Evolutionary conservation across 768 basidiomycete genomes (phyloP), one percentile per base, ranked within the genome.

Genomic region (Rubroboletus pulcherrimus): DNA sequence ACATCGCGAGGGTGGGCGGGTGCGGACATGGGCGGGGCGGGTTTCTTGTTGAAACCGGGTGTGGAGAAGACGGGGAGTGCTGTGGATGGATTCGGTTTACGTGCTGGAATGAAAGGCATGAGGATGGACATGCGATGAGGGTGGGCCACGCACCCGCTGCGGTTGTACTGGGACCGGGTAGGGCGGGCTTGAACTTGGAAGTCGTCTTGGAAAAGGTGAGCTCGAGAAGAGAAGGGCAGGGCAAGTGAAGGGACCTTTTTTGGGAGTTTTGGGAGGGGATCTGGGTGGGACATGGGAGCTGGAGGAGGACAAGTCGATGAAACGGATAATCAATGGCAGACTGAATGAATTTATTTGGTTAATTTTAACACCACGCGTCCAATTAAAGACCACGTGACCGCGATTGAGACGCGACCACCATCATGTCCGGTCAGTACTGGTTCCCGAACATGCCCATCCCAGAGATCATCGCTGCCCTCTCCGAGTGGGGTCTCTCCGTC

Each of bases 401-500:
- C 66, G 66, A 21, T 19, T 40, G 26, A 26, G 26, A 57, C 49
- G 49, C 62, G 42, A 50, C 40, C 33, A 12, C 15, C 41, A 33
- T 6, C 30, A 21, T 73, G 72, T 57, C 71, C 0, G 73, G 68
- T 2, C 75, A 77, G 51, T 79, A 77, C 52, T 80, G 78, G 78
- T 89, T 86, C 57, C 88, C 89, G 1, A 77, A 82, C 44, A 84
- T 90, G 81, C 74, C 79, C 39, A 74, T 78, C 31, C 63, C 77
- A 19, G 89, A 91, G 53, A 86, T 91, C 33, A 79, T 87, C 38
- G 71, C 77, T 48, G 78, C 85, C 3, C 79, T 93, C 26, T 73
- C 78, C 6, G 83, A 80, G 24, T 91, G 89, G 87, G 85, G 83
- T 2, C 75, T 91, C 31, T 74, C 80, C 8, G 78, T 90, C 34